Percentiles rank a stretch among this genome's conserved stretches.
Evolutionary conservation across 108 stramenopile species (phyloP).

Genomic region (Cyclostephanos invisitatus): DNA sequence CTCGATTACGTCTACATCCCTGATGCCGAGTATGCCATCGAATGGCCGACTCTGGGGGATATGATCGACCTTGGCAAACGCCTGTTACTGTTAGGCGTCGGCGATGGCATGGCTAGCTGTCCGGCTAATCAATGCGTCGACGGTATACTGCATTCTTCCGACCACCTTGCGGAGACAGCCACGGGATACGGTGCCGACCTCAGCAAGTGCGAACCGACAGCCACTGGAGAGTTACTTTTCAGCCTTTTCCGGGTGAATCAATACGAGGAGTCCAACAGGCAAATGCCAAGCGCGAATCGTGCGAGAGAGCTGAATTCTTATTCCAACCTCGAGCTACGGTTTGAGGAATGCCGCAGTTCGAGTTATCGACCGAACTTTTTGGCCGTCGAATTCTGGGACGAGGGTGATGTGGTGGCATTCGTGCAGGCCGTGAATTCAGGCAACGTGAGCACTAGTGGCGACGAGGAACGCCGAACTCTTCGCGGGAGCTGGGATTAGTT

Average conservation of each 20-base stretch:
- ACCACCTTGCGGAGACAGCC: slow-evolving; percentile 20
- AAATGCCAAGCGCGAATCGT: too few species aligned
- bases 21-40: not conserved
- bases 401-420: slow-evolving; percentile 53
- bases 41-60: slow-evolving; percentile 44
- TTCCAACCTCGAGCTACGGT: slow-evolving; percentile 18
- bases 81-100: slow-evolving; percentile 26
- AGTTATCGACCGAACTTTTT: slow-evolving; percentile 42
- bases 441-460: not conserved
- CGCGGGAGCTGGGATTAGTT: not conserved
- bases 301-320: too few species aligned
- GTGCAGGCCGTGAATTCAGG: slow-evolving; percentile 52
- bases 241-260: too few species aligned
- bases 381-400: slow-evolving; percentile 67
- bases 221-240: too few species aligned
- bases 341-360: slow-evolving; percentile 49
- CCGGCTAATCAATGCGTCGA: slow-evolving; percentile 19
- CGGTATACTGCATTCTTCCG: slow-evolving; percentile 31
- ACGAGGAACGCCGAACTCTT: not conserved
- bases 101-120: slow-evolving; percentile 33
- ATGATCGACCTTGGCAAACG: slow-evolving; percentile 24
- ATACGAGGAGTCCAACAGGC: too few species aligned
- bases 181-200: not conserved
- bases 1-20: slow-evolving; percentile 19
- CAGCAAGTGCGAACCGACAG: too few species aligned